These are phyloP conservation scores for Juglanconis oblonga DNA, from an alignment of 2,329 filamentous ascomycete genomes.

Conservation along the genomic window DNA sequence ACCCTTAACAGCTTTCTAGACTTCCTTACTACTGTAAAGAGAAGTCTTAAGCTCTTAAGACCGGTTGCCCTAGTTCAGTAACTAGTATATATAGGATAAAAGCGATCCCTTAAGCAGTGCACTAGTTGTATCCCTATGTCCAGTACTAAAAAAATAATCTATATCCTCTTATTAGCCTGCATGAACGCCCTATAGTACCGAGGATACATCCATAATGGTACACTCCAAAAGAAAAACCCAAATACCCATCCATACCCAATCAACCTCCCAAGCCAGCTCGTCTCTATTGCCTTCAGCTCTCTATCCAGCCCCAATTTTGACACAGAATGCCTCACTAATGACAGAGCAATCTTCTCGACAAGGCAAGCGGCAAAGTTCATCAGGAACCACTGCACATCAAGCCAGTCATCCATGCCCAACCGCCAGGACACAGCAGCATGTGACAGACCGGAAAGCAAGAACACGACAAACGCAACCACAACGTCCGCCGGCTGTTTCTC, in stretches of 20 bases:
- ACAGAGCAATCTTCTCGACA: constrained; percentile 2
- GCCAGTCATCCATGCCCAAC: constrained; percentile 4
- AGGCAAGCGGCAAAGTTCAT: constrained; percentile 15
- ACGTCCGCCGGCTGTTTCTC: background rate
- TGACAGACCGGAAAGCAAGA: constrained; percentile 16
- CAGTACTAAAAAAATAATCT: no score
- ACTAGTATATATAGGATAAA: no score
- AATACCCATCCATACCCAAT: constrained; percentile 14
- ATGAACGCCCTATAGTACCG: no score
- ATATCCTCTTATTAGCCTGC: no score
- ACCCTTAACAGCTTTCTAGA: no score
- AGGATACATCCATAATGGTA: constrained; percentile 8
- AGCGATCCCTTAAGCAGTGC: no score
- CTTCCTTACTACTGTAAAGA: no score
- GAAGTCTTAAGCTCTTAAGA: no score
- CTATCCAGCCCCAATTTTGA: background rate
- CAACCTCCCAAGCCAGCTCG: constrained; percentile 12
- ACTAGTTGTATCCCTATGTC: no score
- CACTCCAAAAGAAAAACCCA: constrained; percentile 19
- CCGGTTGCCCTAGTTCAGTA: no score
- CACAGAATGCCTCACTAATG: background rate
- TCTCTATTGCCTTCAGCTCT: background rate
- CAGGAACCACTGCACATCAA: constrained; percentile 19
- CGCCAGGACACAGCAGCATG: constrained; percentile 14
- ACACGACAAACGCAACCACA: constrained; percentile 10